Percentiles rank a stretch among this genome's conserved stretches.
Evolutionary conservation across 176 grass and related monocot genomes (phyloP).

Genomic region (Thinopyrum elongatum): DNA sequence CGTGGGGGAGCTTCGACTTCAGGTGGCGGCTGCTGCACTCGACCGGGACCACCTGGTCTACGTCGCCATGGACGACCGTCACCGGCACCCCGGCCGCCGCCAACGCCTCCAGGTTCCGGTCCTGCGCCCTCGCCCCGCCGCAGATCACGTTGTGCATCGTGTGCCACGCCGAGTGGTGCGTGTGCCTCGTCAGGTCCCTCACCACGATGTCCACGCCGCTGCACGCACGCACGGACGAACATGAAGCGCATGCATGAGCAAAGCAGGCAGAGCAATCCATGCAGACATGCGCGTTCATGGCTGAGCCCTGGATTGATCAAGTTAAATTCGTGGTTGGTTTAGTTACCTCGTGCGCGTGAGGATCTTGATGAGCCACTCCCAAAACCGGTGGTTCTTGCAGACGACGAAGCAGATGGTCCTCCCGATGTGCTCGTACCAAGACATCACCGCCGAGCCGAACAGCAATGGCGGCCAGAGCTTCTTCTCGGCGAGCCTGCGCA

Average conservation of each 20-base stretch:
- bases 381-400: slow-evolving; percentile 73
- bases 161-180: slow-evolving; percentile 92
- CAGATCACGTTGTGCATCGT: slow-evolving; percentile 98
- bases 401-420: slow-evolving; percentile 70
- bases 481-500: slow-evolving; percentile 60
- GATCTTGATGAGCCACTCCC: slow-evolving; percentile 54
- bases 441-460: slow-evolving; percentile 78
- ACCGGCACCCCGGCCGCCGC: slow-evolving; percentile 49
- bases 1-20: slow-evolving; percentile 45
- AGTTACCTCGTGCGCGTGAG: slow-evolving; percentile 41
- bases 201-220: slow-evolving; percentile 49
- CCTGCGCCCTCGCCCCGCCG: slow-evolving; percentile 51
- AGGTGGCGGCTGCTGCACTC: slow-evolving; percentile 68
- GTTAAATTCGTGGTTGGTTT: neutral
- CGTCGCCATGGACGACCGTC: slow-evolving; percentile 58
- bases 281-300: neutral
- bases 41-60: slow-evolving; percentile 58
- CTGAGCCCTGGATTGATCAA: neutral
- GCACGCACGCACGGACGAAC: neutral
- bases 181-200: slow-evolving; percentile 69
- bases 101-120: slow-evolving; percentile 52
- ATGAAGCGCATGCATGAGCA: too few relatives aligned
- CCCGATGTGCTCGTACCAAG: slow-evolving; percentile 94
- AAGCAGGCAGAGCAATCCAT: neutral
- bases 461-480: slow-evolving; percentile 77